Evolutionary conservation across 176 grass and related monocot genomes (phyloP), one percentile per base, ranked within the genome.

Genomic region (Carex kokanica): DNA sequence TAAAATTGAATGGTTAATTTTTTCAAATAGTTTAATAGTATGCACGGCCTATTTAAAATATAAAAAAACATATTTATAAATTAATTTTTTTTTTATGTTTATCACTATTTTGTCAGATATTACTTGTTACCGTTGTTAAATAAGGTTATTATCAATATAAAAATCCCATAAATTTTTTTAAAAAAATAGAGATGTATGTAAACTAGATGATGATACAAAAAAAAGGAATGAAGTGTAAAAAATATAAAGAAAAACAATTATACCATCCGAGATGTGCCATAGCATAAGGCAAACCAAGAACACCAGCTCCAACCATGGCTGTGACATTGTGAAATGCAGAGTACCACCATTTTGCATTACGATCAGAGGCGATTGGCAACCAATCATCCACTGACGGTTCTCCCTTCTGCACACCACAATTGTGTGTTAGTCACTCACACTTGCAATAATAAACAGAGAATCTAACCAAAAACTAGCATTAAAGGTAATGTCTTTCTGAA

Each of bases 321-420:
- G 86, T 88, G 49, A 88, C 82, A 72, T 88, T 88, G 86, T 88
- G 86, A 73, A 84, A 88, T 13, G 86, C 52, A 15, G 86, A 88
- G 64, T 88, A 88, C 82, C 82, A 88, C 86, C 86, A 88, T 49
- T 84, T 88, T 2, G 86, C 86, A 38, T 53, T 81, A 55, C 86
- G 74, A 0, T 38, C 59, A 11, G 86, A 88, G 11, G 81, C 54
- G 49, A 88, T 80, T 1, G 82, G 86, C 27, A 88, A 59, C 86
- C 86, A 88, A 6, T 88, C 86, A 79, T 88, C 74, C 2, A 78
- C 24, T 0, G 27, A 18, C 5, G 60, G 60, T 27, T 87, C 69
- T 55, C 63, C 74, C 34, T 56, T 65, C 27, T 82, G 80, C 24
- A 1, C 41, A 82, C 43, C 20, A 52, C 14, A 82, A 7, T 68